Base-by-base conservation (phyloP, 352 stramenopile genomes). In the Phytophthora pini region DNA sequence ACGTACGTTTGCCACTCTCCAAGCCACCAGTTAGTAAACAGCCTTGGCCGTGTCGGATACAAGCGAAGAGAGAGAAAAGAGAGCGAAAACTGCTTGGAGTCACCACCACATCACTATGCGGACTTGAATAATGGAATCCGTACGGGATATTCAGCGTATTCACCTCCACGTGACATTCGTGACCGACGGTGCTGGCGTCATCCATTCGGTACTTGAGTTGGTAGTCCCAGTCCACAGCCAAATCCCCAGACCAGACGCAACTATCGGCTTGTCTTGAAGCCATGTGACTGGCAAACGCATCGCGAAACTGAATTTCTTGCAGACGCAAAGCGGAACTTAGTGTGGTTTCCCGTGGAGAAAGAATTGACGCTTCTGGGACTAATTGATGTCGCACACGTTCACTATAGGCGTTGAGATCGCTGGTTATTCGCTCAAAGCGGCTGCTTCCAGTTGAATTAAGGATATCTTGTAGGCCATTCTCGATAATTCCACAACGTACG, bases 171-270 rank as follows among this genome's bases (percentile, higher is more conserved):
- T 86, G 64, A 9, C 83, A 90, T 36, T 94, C 83, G 12, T 88
- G 74, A 0, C 80, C 83, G 20, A 90, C 82, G 1, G 78, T 85
- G 0, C 71, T 84, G 9, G 54, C 70, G 43, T 90, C 83, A 48
- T 92, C 77, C 36, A 90, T 76, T 11, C 77, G 64, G 50, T 91
- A 83, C 48, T 90, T 85, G 22, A 90, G 62, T n/a, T 88, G 75
- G 5, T 84, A 26, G 13, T 77, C 52, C 82, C 82, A 92, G 12
- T 79, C 47, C 15, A 87, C 61, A 17, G 48, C 36, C 32, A 71
- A 13, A 3, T 50, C 51, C 1, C 53, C 43, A 50, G 38, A 36
- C 5, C 29, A 10, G 48, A 6, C 11, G 8, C 11, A 36, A 36
- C 11, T 36, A 4, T 4, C 9, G 1, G 8, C 31, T 36, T 62